Base-by-base conservation (phyloP, 495 filamentous ascomycete species). In the Pseudotulostoma volvatum region DNA sequence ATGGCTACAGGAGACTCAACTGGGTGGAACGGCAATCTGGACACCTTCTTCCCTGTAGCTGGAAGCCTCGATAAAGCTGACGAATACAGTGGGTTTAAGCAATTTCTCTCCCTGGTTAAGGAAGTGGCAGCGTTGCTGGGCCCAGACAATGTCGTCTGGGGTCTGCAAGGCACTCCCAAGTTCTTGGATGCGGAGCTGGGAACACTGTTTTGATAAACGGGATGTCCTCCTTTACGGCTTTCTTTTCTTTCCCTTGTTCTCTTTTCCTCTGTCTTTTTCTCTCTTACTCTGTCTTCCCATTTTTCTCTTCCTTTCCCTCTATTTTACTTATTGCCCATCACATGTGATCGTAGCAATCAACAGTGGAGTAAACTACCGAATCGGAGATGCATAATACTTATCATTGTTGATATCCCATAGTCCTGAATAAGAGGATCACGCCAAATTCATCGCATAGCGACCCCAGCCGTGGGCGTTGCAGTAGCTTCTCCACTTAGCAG, bases 401-500 rank as follows among this genome's bases (percentile, higher is more conserved):
- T n/a, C n/a, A n/a, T n/a, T n/a, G n/a, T n/a, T n/a, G n/a, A n/a
- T n/a, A n/a, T n/a, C n/a, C n/a, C n/a, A n/a, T n/a, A n/a, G n/a
- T n/a, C n/a, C n/a, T n/a, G n/a, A n/a, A n/a, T n/a, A n/a, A n/a
- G n/a, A n/a, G n/a, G n/a, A n/a, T n/a, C n/a, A n/a, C n/a, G n/a
- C n/a, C n/a, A n/a, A n/a, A n/a, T n/a, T n/a, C n/a, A n/a, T n/a
- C n/a, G n/a, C n/a, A n/a, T n/a, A n/a, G n/a, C n/a, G n/a, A n/a
- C n/a, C n/a, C n/a, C n/a, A n/a, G n/a, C n/a, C n/a, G n/a, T n/a
- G n/a, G n/a, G n/a, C n/a, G n/a, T n/a, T n/a, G n/a, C n/a, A n/a
- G n/a, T n/a, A 39, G 47, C 55, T 38, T 60, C 55, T 44, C 62
- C 61, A 20, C 51, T 56, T 31, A 68, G 52, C 44, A 68, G 52